These are phyloP conservation scores for Phytopythium helicoides DNA, from an alignment of 352 stramenopile genomes.

Conservation along the genomic window DNA sequence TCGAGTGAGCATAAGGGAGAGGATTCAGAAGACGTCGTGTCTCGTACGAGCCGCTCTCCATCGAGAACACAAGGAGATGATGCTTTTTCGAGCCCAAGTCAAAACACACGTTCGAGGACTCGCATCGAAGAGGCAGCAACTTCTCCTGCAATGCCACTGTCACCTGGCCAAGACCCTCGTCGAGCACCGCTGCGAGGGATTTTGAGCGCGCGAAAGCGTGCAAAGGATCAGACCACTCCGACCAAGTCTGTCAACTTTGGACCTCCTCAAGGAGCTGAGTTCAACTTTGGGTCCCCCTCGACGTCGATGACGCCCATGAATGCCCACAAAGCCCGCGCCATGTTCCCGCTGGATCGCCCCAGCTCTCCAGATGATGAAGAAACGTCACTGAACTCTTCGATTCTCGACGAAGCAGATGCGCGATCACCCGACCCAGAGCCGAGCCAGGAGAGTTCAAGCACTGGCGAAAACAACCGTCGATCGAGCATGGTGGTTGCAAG, in stretches of 20 bases:
- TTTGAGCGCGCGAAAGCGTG: slow-evolving; percentile 68
- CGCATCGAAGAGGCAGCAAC: no score
- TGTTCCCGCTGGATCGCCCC: slow-evolving; percentile 63
- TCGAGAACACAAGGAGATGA: neutral
- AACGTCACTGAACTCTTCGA: slow-evolving; percentile 81
- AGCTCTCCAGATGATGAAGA: slow-evolving; percentile 63
- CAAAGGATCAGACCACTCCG: slow-evolving; percentile 46
- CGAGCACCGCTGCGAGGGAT: slow-evolving; percentile 68
- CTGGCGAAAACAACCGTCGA: slow-evolving; percentile 12
- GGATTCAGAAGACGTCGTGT: neutral
- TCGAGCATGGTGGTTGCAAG: slow-evolving; percentile 26
- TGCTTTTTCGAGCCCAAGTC: neutral
- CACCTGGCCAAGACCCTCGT: neutral
- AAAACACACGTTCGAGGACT: neutral
- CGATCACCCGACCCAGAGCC: slow-evolving; percentile 21
- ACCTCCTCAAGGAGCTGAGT: slow-evolving; percentile 71
- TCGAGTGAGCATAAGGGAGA: neutral
- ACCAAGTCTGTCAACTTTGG: slow-evolving; percentile 87
- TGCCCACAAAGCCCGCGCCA: slow-evolving; percentile 45
- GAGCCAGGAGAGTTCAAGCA: slow-evolving; percentile 35
- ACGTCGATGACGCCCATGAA: slow-evolving; percentile 87
- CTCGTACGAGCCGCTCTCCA: neutral
- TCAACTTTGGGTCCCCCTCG: slow-evolving; percentile 73
- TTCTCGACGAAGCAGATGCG: slow-evolving; percentile 74
- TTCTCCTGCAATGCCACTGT: neutral